A percentile compares a stretch with the other conserved stretches of the same genome.
Evolutionary conservation across 2,329 filamentous ascomycete species (phyloP).

Genomic region (Dactylonectria estremocensis): DNA sequence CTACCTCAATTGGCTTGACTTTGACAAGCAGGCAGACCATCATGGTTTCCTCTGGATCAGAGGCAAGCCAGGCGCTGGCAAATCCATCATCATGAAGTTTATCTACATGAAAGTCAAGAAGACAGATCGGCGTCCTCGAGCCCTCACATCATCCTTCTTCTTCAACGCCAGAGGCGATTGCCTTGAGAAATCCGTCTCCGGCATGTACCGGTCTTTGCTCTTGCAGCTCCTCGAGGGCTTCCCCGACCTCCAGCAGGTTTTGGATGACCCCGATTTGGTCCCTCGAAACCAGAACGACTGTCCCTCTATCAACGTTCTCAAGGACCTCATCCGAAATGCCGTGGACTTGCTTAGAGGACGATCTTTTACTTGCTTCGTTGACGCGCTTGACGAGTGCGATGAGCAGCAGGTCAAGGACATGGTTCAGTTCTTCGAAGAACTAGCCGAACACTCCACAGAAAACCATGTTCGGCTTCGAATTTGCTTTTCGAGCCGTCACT

Average conservation of each 20-base stretch:
- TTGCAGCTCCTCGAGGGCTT: constrained; percentile 1
- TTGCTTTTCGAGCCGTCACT: constrained; percentile 61
- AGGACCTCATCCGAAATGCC: too few relatives aligned
- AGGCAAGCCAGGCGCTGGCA: constrained; percentile 47
- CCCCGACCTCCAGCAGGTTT: constrained; percentile 12
- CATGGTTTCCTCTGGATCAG: constrained; percentile 45
- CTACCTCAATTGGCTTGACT: constrained; percentile 14
- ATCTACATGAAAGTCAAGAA: neutral
- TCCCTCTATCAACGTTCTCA: neutral
- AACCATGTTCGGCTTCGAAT: constrained; percentile 44
- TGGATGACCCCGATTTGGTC: neutral
- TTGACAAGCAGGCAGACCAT: constrained; percentile 44
- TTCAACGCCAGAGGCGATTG: constrained; percentile 28
- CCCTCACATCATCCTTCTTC: constrained; percentile 20
- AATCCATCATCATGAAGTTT: constrained; percentile 64
- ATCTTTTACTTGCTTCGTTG: constrained; percentile 46
- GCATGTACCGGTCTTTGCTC: constrained; percentile 32
- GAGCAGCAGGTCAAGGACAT: constrained; percentile 57
- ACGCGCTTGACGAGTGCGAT: constrained; percentile 64
- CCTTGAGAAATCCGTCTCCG: constrained; percentile 22
- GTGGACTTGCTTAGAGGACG: neutral
- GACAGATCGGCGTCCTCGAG: neutral
- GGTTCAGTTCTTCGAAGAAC: constrained; percentile 57
- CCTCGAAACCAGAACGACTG: neutral
- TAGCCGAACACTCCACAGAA: constrained; percentile 48